Conservation (phyloP, 768 basidiomycete genomes). For the Boletellus sp. region DNA sequence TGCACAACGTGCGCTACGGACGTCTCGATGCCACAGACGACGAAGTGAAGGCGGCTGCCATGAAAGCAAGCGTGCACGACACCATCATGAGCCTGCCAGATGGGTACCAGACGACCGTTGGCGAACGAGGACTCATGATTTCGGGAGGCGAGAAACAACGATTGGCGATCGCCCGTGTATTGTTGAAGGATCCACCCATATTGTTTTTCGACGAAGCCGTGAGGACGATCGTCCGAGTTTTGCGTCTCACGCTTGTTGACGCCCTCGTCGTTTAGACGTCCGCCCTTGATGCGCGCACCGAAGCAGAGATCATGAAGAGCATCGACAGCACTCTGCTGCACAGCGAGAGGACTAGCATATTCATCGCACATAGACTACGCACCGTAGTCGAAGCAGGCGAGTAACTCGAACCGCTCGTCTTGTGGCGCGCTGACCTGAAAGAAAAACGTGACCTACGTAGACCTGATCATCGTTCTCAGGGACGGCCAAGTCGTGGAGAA, state of each 20-base stretch:
- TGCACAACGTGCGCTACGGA: constrained; percentile 96
- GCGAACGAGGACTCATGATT: constrained; percentile 96
- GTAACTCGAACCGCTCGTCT: constrained; percentile 18
- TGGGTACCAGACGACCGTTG: constrained; percentile 86
- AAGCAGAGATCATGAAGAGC: constrained; percentile 92
- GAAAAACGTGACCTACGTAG: constrained; percentile 34
- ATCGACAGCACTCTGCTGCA: constrained; percentile 77
- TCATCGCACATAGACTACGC: constrained; percentile 90
- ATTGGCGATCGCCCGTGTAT: constrained; percentile 86
- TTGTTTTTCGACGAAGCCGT: constrained; percentile 99
- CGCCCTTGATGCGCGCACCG: constrained; percentile 92
- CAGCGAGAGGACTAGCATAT: constrained; percentile 86
- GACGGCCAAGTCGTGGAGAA: constrained; percentile 91
- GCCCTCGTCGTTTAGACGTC: constrained; percentile 61
- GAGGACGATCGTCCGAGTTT: constrained; percentile 29
- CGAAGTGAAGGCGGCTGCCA: constrained; percentile 80
- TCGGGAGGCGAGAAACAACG: constrained; percentile 98
- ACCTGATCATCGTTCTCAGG: constrained; percentile 89
- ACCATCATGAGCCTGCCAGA: constrained; percentile 80
- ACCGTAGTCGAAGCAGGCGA: constrained; percentile 88
- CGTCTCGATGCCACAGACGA: constrained; percentile 82
- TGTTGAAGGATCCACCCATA: constrained; percentile 93
- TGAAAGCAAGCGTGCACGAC: constrained; percentile 83
- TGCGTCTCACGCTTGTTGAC: constrained; percentile 3
- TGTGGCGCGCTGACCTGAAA: not conserved